Base-by-base conservation (phyloP, 805 yeast species). In the Suhomyces prunicola region DNA sequence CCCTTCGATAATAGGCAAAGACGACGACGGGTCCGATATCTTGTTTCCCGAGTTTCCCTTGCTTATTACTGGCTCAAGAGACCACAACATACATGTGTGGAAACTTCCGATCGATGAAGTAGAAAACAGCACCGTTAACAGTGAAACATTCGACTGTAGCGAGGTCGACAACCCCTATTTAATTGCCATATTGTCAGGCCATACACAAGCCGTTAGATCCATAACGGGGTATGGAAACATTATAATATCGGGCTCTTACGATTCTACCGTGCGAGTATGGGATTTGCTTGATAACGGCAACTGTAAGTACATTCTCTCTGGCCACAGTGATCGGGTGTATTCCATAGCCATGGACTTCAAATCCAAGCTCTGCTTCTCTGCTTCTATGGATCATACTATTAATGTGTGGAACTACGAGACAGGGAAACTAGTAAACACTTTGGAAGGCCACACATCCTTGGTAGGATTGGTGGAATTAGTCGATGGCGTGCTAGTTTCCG, bases 241-340 rank as follows among this genome's bases (percentile, higher is more conserved):
- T 10, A 81, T 93, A 19, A 85, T 93, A 1, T 87, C 94, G 29
- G 97, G 97, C 0, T 88, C 96, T 5, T 93, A 93, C 67, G 99
- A 93, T 70, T 80, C 87, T 50, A 88, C 89, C 1, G 89, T 92
- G 5, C 80, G 97, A 55, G 96, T 93, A 2, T 93, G 99, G 99
- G 94, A 90, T 61, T 76, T 92, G 56, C 58, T 71, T 15, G 79
- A 82, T 31, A 83, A 87, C 5, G 89, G 88, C 47, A 79, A 78
- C 50, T 90, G 97, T 66, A 80, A 82, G 49, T 85, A 83, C 69
- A 84, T 87, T 9, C 77, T 93, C 19, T 73, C 82, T 1, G 98
- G 97, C 2, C 99, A 94, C 69, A 81, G 84, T 7, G 94, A 91
- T 60, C 81, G 88, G 57, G 94, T 94, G 6, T 94, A 94, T 71